Percentiles rank a stretch among this genome's conserved stretches.
phyloP scores from a whole-genome alignment of 2,329 filamentous ascomycete genomes.

The Colletotrichum siamense region DNA sequence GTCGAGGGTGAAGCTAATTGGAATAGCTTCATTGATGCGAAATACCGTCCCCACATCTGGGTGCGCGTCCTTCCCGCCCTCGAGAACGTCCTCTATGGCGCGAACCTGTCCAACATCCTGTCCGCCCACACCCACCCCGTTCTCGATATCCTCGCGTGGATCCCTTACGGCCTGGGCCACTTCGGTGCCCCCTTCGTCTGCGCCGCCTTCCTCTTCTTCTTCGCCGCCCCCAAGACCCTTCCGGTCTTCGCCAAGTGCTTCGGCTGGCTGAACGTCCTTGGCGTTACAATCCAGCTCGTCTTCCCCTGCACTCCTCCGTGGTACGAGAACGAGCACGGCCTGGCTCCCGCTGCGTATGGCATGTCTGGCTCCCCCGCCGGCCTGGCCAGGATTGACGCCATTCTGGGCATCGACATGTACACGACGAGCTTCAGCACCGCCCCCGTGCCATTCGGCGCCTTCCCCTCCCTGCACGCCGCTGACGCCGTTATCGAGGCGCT shows the following conservation, averaged over 20 bases:
- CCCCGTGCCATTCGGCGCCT: slow-evolving; percentile 91
- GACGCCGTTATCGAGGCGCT: slow-evolving; percentile 89
- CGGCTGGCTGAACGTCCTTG: slow-evolving; percentile 89
- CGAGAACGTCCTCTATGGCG: slow-evolving; percentile 95
- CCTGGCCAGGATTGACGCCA: slow-evolving; percentile 83
- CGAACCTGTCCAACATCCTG: slow-evolving; percentile 94
- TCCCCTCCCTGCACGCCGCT: slow-evolving; percentile 90
- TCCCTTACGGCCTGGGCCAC: slow-evolving; percentile 91
- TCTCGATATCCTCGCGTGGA: slow-evolving; percentile 88
- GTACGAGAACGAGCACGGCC: slow-evolving; percentile 93
- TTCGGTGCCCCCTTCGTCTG: slow-evolving; percentile 85
- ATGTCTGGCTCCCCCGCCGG: slow-evolving; percentile 91
- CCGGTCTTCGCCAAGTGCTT: slow-evolving; percentile 87
- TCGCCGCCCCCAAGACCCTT: slow-evolving; percentile 83
- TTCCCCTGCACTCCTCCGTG: slow-evolving; percentile 96
- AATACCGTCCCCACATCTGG: slow-evolving; percentile 93
- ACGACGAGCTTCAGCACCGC: slow-evolving; percentile 91
- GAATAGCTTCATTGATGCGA: slow-evolving; percentile 82
- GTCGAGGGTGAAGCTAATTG: neutral
- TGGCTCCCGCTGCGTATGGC: slow-evolving; percentile 90
- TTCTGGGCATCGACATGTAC: slow-evolving; percentile 93
- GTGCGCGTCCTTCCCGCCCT: slow-evolving; percentile 92
- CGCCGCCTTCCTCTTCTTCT: slow-evolving; percentile 83
- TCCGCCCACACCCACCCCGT: slow-evolving; percentile 85
- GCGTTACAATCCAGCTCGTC: slow-evolving; percentile 85